A percentile compares a stretch with the other conserved stretches of the same genome.
Evolutionary conservation across 2,329 filamentous ascomycete species (phyloP).

Genomic region (Penicillium sp.): DNA sequence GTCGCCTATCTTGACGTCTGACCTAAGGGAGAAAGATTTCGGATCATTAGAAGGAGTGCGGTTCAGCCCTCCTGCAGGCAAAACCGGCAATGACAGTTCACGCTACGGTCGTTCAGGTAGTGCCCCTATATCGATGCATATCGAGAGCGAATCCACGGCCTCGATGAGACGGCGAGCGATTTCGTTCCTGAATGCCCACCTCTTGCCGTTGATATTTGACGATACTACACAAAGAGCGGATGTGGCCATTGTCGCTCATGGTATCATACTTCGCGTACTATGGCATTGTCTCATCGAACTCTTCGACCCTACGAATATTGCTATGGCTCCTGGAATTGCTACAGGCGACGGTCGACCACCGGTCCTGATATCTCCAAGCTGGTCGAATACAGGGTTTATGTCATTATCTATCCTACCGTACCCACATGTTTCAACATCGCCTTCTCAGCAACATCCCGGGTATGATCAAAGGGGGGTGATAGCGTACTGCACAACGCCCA

Average conservation of each 20-base stretch:
- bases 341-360: conserved; percentile 36
- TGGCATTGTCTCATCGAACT: conserved; percentile 62
- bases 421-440: neutral
- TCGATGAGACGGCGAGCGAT: conserved; percentile 65
- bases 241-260: conserved; percentile 76
- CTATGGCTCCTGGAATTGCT: conserved; percentile 26
- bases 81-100: conserved; percentile 1
- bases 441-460: neutral
- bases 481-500: neutral
- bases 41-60: conserved; percentile 40
- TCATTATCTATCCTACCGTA: conserved; percentile 42
- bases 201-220: conserved; percentile 57
- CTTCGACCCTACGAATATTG: conserved; percentile 50
- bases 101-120: neutral
- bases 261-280: conserved; percentile 71
- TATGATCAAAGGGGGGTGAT: neutral
- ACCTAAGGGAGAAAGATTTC: conserved; percentile 43
- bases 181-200: conserved; percentile 63
- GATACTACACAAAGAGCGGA: conserved; percentile 34
- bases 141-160: conserved; percentile 65
- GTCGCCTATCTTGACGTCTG: conserved; percentile 15
- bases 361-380: conserved; percentile 53
- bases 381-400: conserved; percentile 66
- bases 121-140: conserved; percentile 39
- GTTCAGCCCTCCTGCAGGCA: conserved; percentile 21